phyloP scores from a whole-genome alignment of 192 early-diverging fungal genomes.

The Coemansia umbellata region DNA sequence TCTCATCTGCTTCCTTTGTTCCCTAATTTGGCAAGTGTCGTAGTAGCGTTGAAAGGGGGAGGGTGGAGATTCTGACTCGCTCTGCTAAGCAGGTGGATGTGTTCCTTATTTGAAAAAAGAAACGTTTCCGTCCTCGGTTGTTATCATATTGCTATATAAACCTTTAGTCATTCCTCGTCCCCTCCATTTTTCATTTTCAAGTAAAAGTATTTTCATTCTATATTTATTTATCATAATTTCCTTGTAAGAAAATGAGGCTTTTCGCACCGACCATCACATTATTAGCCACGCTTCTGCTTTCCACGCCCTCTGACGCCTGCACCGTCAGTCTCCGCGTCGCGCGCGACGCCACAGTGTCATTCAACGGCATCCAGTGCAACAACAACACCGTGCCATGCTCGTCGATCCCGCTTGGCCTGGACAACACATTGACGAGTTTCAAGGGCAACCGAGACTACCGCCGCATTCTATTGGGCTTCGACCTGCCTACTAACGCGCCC shows the following conservation, averaged over 20 bases:
- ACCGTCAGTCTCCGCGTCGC: conserved; percentile 11
- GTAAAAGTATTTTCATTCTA: background rate
- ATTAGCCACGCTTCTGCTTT: background rate
- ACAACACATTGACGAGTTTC: conserved; percentile 25
- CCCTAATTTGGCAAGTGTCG: too few relatives aligned
- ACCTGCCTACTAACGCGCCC: conserved; percentile 22
- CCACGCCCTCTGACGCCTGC: background rate
- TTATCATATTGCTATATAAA: too few relatives aligned
- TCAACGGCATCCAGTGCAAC: conserved; percentile 33
- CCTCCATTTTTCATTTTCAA: too few relatives aligned
- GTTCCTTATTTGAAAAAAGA: too few relatives aligned
- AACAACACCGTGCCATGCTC: conserved; percentile 29
- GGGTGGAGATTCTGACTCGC: too few relatives aligned
- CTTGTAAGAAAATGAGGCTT: background rate
- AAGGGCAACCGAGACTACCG: conserved; percentile 46
- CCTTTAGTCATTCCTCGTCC: too few relatives aligned
- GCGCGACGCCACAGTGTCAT: conserved; percentile 26
- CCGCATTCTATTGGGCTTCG: conserved; percentile 44
- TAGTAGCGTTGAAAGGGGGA: too few relatives aligned
- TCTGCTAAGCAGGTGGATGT: too few relatives aligned
- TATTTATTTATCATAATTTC: background rate
- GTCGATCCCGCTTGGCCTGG: conserved; percentile 17
- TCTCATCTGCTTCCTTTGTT: too few relatives aligned
- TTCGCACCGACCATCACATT: background rate
- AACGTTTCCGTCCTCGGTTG: too few relatives aligned